A percentile compares a stretch with the other conserved stretches of the same genome.
Conservation (phyloP, 805 yeast genomes). For the Starmerella floricola region DNA sequence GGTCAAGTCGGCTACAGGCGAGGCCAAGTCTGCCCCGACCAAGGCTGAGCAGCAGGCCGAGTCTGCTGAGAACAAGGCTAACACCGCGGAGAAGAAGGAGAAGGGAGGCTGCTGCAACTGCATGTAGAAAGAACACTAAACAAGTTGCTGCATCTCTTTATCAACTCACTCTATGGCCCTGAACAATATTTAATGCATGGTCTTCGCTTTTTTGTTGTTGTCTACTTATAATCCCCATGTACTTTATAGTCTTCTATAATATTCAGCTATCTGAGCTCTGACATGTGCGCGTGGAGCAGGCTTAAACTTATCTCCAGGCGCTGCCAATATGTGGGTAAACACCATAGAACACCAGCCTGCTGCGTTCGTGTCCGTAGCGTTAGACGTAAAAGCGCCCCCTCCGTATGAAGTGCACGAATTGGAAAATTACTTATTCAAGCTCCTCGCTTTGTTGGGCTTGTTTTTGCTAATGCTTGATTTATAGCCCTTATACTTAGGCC, state of each 20-base stretch:
- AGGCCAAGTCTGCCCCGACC: conserved; percentile 1
- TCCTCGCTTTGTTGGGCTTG: no score
- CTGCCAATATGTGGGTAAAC: no score
- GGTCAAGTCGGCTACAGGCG: background rate
- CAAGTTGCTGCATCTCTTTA: background rate
- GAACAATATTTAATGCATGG: background rate
- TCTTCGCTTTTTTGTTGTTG: background rate
- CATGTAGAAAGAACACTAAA: conserved; percentile 7
- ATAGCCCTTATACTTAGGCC: background rate
- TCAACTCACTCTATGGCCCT: background rate
- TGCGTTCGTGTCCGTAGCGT: no score
- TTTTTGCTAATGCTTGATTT: no score
- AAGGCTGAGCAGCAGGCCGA: conserved; percentile 7
- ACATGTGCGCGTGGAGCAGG: no score
- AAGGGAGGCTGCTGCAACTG: conserved; percentile 19
- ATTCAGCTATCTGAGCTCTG: no score
- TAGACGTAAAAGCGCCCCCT: no score
- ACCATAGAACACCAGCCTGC: no score
- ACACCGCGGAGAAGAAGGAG: conserved; percentile 14
- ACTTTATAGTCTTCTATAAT: background rate
- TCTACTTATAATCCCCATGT: background rate
- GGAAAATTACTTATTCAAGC: no score
- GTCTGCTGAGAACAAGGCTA: conserved; percentile 6
- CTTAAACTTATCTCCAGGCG: no score
- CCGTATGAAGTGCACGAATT: no score